Percentiles rank a stretch among this genome's conserved stretches.
These are phyloP conservation scores for Sclerotinia spermophila DNA, from an alignment of 2,329 filamentous ascomycete genomes.

Conservation along the genomic window DNA sequence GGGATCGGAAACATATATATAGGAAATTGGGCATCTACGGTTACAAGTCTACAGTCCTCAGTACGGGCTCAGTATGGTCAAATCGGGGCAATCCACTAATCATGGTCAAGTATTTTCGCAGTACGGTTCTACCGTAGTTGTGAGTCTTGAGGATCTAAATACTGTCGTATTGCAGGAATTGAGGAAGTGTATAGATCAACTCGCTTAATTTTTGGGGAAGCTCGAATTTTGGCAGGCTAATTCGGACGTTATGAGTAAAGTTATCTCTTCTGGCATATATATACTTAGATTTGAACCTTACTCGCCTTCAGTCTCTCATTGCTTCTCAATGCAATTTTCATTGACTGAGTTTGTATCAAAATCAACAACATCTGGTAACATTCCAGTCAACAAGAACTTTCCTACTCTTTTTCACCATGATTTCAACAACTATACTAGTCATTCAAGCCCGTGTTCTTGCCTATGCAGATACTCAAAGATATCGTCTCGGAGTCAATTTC, in stretches of 20 bases:
- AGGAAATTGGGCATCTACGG: not conserved
- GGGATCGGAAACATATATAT: not conserved
- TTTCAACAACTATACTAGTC: slow-evolving; percentile 33
- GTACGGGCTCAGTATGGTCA: not conserved
- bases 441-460: slow-evolving; percentile 52
- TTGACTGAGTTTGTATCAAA: not conserved
- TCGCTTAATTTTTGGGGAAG: not conserved
- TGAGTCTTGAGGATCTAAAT: fast-evolving
- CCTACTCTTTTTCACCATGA: too few species aligned
- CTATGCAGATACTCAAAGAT: slow-evolving; percentile 52
- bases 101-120: not conserved
- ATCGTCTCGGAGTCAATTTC: slow-evolving; percentile 57
- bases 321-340: fast-evolving
- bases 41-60: not conserved
- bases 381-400: not conserved
- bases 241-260: not conserved
- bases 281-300: not conserved
- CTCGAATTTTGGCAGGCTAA: fast-evolving
- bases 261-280: not conserved
- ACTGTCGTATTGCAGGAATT: fast-evolving
- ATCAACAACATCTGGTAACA: not conserved
- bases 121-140: not conserved
- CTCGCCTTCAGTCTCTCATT: not conserved
- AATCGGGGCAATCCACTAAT: too few species aligned
- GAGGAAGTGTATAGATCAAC: fast-evolving